phyloP scores from a whole-genome alignment of 441 rosid species.

The Syzygium malaccense region DNA sequence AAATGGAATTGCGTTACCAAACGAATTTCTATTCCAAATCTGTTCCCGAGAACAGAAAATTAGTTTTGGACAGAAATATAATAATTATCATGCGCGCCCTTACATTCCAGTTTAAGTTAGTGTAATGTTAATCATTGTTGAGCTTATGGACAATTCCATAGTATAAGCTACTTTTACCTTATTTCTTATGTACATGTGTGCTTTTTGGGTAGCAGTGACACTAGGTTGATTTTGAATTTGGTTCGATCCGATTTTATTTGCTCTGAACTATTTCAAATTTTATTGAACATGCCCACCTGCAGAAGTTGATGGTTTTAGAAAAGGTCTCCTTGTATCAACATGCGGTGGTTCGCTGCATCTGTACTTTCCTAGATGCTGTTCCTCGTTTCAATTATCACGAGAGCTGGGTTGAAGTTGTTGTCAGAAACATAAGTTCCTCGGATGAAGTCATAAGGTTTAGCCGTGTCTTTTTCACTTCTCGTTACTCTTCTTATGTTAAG shows the following conservation, averaged over 20 bases:
- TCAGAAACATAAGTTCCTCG: conserved; percentile 58
- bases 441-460: conserved; percentile 73
- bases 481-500: not conserved
- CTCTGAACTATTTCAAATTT: not conserved
- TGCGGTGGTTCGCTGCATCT: conserved; percentile 63
- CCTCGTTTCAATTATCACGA: conserved; percentile 87
- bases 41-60: too few relatives aligned
- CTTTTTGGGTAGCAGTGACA: not conserved
- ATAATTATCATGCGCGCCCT: too few relatives aligned
- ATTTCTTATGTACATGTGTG: not conserved
- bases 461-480: conserved; percentile 1
- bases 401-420: conserved; percentile 52
- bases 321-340: conserved; percentile 43
- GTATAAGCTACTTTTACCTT: not conserved
- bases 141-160: not conserved
- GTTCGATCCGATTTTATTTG: not conserved
- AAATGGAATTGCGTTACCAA: too few relatives aligned
- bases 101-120: too few relatives aligned
- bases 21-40: too few relatives aligned
- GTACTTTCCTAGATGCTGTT: conserved; percentile 69
- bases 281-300: conserved; percentile 59
- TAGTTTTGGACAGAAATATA: too few relatives aligned
- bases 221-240: not conserved
- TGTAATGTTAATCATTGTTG: not conserved
- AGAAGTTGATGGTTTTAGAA: conserved; percentile 13